Percentiles rank a stretch among this genome's conserved stretches.
Evolutionary conservation across 768 basidiomycete species (phyloP).

Genomic region (Botryobasidium botryosum): DNA sequence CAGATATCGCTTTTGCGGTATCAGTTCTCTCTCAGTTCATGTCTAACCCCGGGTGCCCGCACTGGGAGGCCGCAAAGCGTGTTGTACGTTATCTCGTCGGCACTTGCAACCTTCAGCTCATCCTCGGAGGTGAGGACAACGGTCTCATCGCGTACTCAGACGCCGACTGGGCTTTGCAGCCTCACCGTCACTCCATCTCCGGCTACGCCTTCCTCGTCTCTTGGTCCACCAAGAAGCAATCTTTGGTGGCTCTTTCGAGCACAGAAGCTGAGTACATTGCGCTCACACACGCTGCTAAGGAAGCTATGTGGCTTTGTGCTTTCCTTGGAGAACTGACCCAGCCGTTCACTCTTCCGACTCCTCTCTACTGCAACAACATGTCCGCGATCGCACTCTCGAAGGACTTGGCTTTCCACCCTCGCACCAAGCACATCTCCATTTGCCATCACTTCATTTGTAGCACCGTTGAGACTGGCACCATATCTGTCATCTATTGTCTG

Average conservation of each 20-base stretch:
- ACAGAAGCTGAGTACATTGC: slow-evolving; percentile 19
- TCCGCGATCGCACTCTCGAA: slow-evolving; percentile 13
- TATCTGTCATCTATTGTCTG: slow-evolving; percentile 9
- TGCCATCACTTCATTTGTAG: slow-evolving; percentile 17
- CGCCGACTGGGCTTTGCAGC: slow-evolving; percentile 9
- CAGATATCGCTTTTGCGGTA: neutral
- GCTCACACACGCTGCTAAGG: slow-evolving; percentile 9
- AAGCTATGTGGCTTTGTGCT: neutral
- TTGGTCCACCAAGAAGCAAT: slow-evolving; percentile 22
- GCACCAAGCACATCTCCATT: slow-evolving; percentile 19
- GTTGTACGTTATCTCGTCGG: slow-evolving; percentile 11
- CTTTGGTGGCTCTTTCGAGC: slow-evolving; percentile 21
- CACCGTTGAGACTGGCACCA: slow-evolving; percentile 10
- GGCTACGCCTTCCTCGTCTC: neutral
- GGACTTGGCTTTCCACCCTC: slow-evolving; percentile 10
- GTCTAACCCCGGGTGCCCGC: slow-evolving; percentile 9
- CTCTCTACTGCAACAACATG: slow-evolving; percentile 11
- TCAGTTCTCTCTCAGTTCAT: slow-evolving; percentile 9
- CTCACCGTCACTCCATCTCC: slow-evolving; percentile 16
- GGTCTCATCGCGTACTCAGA: slow-evolving; percentile 2
- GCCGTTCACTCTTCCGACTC: slow-evolving; percentile 3
- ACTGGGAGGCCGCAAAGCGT: slow-evolving; percentile 12
- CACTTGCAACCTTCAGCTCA: slow-evolving; percentile 5
- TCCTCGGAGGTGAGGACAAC: neutral
- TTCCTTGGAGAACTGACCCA: neutral